Evolutionary conservation across 2,329 filamentous ascomycete genomes (phyloP), one percentile per base, ranked within the genome.

Genomic region (Beauveria australis): DNA sequence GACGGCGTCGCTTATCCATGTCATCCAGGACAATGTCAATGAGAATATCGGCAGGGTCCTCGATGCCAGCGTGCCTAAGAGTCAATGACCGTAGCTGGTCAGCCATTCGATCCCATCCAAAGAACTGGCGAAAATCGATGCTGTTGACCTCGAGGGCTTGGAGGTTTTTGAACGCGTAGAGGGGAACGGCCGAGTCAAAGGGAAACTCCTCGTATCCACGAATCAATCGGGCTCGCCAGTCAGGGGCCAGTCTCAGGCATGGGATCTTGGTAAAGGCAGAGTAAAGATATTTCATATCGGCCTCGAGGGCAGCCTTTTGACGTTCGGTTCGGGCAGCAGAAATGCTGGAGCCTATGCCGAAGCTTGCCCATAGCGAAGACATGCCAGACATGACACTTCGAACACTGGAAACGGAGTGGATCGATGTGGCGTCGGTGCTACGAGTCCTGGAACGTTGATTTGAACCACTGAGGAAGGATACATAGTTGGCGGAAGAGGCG

Each of bases 191-290:
- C 26, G 91, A 96, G 74, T 99, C 94, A 73, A 97, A 97, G 3
- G 94, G 94, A 67, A 97, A 99, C 74, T 97, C 93, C 74, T 99
- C 94, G 71, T 94, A 97, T 30, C 93, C 93, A 66, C 88, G 84
- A 67, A 99, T 97, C 63, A 97, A 79, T 58, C 89, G 87, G 53
- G 93, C 92, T 66, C 91, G 89, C 79, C 92, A 92, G 74, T 99
- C 94, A n/a, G 92, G 92, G 30, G 92, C 87, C 60, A 99, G 80
- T 65, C 89, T 87, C 64, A 99, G 79, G 70, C 91, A 96, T 0
- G 94, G 94, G 48, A 99, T 96, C 77, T 97, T 99, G 70, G 94
- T 99, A 72, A 97, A 99, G 61, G 94, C 91, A 47, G 94, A 97
- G 77, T 97, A 99, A 40, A 99, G 81, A 73, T 99, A 97, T 73